Base-by-base conservation (phyloP, 1,284 basidiomycete genomes). In the Tetrapyrgos nigripes region DNA sequence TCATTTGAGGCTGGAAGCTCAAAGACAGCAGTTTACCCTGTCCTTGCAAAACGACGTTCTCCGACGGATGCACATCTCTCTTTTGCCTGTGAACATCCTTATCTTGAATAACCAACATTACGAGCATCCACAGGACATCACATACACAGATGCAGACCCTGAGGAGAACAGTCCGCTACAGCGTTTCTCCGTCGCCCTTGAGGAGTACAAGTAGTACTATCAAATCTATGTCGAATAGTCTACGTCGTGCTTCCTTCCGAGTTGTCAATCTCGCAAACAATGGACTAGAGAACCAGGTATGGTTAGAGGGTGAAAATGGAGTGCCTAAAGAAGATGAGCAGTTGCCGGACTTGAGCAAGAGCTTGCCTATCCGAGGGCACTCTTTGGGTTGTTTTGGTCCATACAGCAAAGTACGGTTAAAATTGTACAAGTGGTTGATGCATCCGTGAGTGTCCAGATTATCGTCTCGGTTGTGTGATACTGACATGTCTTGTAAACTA, bases 231-330 rank as follows among this genome's bases (percentile, higher is more conserved):
- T 84, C 85, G 29, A 79, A 80, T 55, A 85, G 79, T 59, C 63
- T 96, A 5, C 79, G 86, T n/a, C 80, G 89, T 17, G 86, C 88
- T 46, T 94, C 92, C 31, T 73, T 92, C 52, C 85, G 95, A 21
- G 93, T 97, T 17, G 93, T 94, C 35, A 94, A 94, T 70, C 75
- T 95, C 50, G 87, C 86, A 35, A 87, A 86, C 4, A 76, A 76
- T n/a, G 84, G 83, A 0, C 66, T 88, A 47, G 86, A 87, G 55
- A 82, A 82, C 35, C 86, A 87, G 58, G 69, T 87, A 13, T 78
- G 82, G 28, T 67, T 89, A 14, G 78, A 70, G 11, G 88, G 89
- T 61, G 80, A 75, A 4, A 73, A 77, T 40, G 78, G 79, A 21
- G 50, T 47, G 75, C 76, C 43, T 71, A 73, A 11, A 26, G 55